These are phyloP conservation scores for Santalum album DNA, from an alignment of 164 flowering plant genomes.

Conservation along the genomic window DNA sequence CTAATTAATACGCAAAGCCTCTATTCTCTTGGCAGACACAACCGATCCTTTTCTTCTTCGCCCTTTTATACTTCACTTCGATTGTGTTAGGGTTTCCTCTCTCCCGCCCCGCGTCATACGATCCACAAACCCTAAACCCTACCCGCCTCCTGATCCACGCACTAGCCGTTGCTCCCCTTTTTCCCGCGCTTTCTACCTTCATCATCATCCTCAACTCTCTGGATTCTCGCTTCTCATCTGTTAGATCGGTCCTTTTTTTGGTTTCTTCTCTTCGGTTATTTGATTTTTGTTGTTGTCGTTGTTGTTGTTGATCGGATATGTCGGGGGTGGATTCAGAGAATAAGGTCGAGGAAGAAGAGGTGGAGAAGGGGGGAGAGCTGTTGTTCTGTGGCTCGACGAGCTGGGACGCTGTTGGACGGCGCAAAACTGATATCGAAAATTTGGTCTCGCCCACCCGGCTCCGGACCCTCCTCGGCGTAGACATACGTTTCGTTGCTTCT, in stretches of 20 bases:
- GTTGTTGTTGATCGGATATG: too few species aligned
- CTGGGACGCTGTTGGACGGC: slow-evolving; percentile 69
- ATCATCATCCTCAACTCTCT: not conserved
- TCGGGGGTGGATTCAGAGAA: slow-evolving; percentile 26
- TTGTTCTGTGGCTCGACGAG: slow-evolving; percentile 77
- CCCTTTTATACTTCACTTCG: not conserved
- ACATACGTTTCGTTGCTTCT: slow-evolving; percentile 74
- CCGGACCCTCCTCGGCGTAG: slow-evolving; percentile 68
- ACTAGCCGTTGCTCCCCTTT: slow-evolving; percentile 23
- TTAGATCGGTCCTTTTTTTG: slow-evolving; percentile 12
- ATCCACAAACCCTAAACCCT: slow-evolving; percentile 14
- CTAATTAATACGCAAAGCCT: slow-evolving; percentile 2
- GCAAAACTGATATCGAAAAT: slow-evolving; percentile 35
- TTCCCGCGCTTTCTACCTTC: slow-evolving; percentile 14
- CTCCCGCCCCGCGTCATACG: slow-evolving; percentile 7
- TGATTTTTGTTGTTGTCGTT: not conserved
- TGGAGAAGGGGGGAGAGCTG: slow-evolving; percentile 65
- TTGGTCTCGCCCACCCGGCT: slow-evolving; percentile 75
- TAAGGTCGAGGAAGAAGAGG: slow-evolving; percentile 26
- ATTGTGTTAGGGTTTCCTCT: slow-evolving; percentile 23
- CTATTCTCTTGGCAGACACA: slow-evolving; percentile 15
- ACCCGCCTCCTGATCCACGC: slow-evolving; percentile 11
- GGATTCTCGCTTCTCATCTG: slow-evolving; percentile 6
- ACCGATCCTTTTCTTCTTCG: slow-evolving; percentile 5
- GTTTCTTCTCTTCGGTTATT: not conserved